Base-by-base conservation (phyloP, 495 filamentous ascomycete species). In the Xanthoparmelia taractica region DNA sequence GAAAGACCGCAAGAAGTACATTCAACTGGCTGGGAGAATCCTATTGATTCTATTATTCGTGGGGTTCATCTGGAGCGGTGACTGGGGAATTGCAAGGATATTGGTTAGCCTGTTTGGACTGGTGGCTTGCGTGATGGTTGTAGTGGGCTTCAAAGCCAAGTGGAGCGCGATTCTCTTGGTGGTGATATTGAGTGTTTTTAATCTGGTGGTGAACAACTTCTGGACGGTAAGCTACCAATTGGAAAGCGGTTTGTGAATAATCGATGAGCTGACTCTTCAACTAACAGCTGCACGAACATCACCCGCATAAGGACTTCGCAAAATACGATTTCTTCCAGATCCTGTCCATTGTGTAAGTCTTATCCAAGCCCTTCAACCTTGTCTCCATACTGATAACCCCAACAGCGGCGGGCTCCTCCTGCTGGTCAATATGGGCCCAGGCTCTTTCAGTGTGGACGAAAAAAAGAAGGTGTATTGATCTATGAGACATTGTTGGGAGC, bases 321-420 rank as follows among this genome's bases (percentile, higher is more conserved):
- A 98, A 98, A 78, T 98, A 98, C 82, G 94, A 97, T 75, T 98
- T 98, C 80, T 98, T 98, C 86, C 94, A 98, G 80, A 96, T 97
- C 72, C 80, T 98, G 59, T 98, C 94, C 48, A 98, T 98, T 75
- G 94, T 98, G 86, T 89, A 86, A 74, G 86, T 80, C 33, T 33
- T 27, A 11, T 55, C n/a, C 60, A 13, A 12, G 17, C 20, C 34
- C 8, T 27, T 65, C 20, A 52, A 2, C 33, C 41, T n/a, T 23
- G 37, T 20, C 2, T 18, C 15, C 48, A 52, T 31, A 20, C 50
- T 66, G 72, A 62, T 6, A 41, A 20, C 17, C 8, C 33, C 12
- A 27, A 38, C 58, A 89, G 86, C 65, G 94, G 94, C 61, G 94
- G 94, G 70, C 87, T 98, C 55, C 80, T 98, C 56, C 86, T 98